Evolutionary conservation across 495 filamentous ascomycete genomes (phyloP), one percentile per base, ranked within the genome.

Genomic region (Aspergillus indologenus): DNA sequence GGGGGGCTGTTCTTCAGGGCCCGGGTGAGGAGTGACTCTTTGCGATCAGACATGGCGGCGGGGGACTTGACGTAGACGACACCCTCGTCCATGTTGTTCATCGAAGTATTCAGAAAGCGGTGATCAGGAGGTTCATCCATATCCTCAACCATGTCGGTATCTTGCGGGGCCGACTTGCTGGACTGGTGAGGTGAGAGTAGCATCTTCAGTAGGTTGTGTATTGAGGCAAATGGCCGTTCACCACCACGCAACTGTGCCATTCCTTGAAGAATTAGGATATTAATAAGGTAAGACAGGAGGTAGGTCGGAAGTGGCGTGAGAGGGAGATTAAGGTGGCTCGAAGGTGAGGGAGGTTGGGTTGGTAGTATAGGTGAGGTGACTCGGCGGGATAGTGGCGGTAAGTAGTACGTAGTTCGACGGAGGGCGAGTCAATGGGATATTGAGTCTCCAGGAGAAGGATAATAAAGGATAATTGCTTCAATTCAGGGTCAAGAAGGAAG

Each of bases 11-110:
- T 85, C 66, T 86, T 83, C 48, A 95, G 80, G 20, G 89, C 91
- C 68, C 84, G 86, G 18, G 90, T 96, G 59, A 96, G 79, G 50
- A 96, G 82, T 8, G 91, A 94, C 65, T 88, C 83, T 58, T 87
- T 84, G 18, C 79, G 82, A 43, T 84, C 79, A 22, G 58, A 60
- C 42, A 75, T 71, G 34, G 63, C 51, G 21, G 74, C 63, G 9
- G 73, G 66, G 1, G 79, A 73, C 59, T 77, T 76, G 59, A 73
- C 59, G 56, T 74, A 75, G 56, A 71, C 60, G 3, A 69, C 53
- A 21, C 70, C 69, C 19, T 75, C 69, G 54, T 75, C 65, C 54
- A 66, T 58, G 52, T 40, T 40, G 34, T 68, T 63, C 45, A 62
- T 68, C 18, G 65, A 64, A 40, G 66, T 68, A 56, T 67, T 68